A percentile compares a stretch with the other conserved stretches of the same genome.
Conservation (phyloP, 75 land plant genomes). For the Pinus tabuliformis region DNA sequence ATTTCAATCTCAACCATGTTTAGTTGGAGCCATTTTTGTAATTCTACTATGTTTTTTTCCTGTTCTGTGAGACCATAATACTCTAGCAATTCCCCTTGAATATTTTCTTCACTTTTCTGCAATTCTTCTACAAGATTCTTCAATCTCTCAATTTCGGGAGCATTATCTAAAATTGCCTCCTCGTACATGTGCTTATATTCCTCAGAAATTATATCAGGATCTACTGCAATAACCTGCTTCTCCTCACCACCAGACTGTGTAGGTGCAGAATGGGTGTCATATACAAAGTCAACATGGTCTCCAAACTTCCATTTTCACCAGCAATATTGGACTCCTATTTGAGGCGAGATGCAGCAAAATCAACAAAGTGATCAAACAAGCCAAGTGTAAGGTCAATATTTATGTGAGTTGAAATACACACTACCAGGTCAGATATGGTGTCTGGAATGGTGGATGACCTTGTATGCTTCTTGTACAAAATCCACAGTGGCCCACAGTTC, state of each 20-base stretch:
- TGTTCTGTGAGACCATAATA: constrained; percentile 88
- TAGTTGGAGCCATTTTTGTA: constrained; percentile 62
- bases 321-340: too few relatives aligned
- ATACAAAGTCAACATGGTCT: too few relatives aligned
- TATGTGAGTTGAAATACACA: too few relatives aligned
- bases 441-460: too few relatives aligned
- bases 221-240: background rate
- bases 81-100: constrained; percentile 72
- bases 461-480: too few relatives aligned
- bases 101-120: constrained; percentile 58
- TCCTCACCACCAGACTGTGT: background rate
- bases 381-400: too few relatives aligned
- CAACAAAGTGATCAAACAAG: too few relatives aligned
- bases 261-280: background rate
- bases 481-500: too few relatives aligned
- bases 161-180: background rate
- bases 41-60: constrained; percentile 52
- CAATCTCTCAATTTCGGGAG: constrained; percentile 17
- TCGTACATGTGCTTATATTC: constrained; percentile 16
- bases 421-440: too few relatives aligned
- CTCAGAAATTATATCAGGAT: constrained; percentile 9
- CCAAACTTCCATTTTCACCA: too few relatives aligned
- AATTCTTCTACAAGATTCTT: constrained; percentile 47
- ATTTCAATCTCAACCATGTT: constrained; percentile 52
- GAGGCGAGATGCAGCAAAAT: too few relatives aligned